Base-by-base conservation (phyloP, 805 yeast genomes). In the Wickerhamomyces subpelliculosus region DNA sequence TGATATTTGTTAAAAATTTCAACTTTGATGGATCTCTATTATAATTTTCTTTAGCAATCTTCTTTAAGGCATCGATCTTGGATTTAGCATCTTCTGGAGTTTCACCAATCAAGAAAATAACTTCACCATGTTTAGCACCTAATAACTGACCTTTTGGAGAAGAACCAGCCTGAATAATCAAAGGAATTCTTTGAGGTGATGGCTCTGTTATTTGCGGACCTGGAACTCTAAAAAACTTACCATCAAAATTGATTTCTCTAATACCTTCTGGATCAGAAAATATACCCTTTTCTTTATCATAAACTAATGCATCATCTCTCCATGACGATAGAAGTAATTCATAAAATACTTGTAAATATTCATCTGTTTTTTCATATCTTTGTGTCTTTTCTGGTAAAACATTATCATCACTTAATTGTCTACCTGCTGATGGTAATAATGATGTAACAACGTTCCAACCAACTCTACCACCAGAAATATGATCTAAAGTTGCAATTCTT, bases 371-470 rank as follows among this genome's bases (percentile, higher is more conserved):
- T 12, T 44, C 54, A 42, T 67, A 67, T 38, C 72, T 58, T 41
- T 61, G 62, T 23, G 62, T 66, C 40, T 65, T 70, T 3, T 57
- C 61, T 9, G 67, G 62, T 17, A 62, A 53, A 3, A 45, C 35
- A 26, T 55, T 57, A 4, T 60, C 61, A 37, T 64, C 64, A 23
- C 61, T 46, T 22, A 62, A 46, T 40, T 65, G 63, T 41, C 62
- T 48, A 10, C 70, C 63, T 4, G 71, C 71, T 46, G 65, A 57
- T 38, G 66, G 68, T 38, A 65, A 49, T 32, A 63, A 61, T 6
- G 68, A 62, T 8, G 69, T 60, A 21, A 66, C 72, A 22, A 66
- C 58, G 42, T 66, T 66, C 72, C 72, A 66, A 19, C 71, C 72
- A 37, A 66, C 48, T 43, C 72, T 55, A 10, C 72, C 72, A 14